Base-by-base conservation (phyloP, 441 rosid species). In the Adansonia madagascariensis region DNA sequence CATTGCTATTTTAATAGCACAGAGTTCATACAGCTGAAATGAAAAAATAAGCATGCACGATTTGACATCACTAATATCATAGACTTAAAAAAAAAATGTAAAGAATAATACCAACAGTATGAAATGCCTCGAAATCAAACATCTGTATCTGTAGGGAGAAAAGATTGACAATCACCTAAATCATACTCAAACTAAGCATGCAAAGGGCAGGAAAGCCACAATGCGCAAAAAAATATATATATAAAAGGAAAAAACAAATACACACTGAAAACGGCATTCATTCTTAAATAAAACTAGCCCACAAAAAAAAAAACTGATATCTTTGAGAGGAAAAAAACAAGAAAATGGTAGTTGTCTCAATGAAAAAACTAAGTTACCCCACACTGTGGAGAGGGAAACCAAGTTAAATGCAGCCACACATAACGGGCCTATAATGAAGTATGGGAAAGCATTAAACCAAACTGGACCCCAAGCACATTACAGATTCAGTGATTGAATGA, bases 361-460 rank as follows among this genome's bases (percentile, higher is more conserved):
- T 68, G 71, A 47, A 47, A 82, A 84, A 24, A 56, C 74, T 14
- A 63, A 1, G 39, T 47, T 52, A 24, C 81, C 80, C 85, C 78
- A 68, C 79, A 75, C 22, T 65, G 77, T 73, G 81, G 79, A 76
- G 66, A 79, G 76, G 47, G 52, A 77, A 77, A 76, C 77, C 78
- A 50, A 41, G 57, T 53, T 86, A 77, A 63, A 86, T 65, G 84
- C 83, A 80, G 56, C 82, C 82, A 86, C 77, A 74, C 79, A 64
- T 47, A 11, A 66, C 20, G 81, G 86, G 75, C 79, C 86, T 71
- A 75, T 78, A 27, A 20, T 47, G 70, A 77, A 80, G 73, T 43
- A 80, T 64, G 79, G 76, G 77, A 81, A 50, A 81, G 71, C 68
- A 35, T 35, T 79, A 80, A 73, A 82, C 72, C 77, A 69, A 12